Base-by-base conservation (phyloP, 768 basidiomycete species). In the Neoboletus subvelutipes region DNA sequence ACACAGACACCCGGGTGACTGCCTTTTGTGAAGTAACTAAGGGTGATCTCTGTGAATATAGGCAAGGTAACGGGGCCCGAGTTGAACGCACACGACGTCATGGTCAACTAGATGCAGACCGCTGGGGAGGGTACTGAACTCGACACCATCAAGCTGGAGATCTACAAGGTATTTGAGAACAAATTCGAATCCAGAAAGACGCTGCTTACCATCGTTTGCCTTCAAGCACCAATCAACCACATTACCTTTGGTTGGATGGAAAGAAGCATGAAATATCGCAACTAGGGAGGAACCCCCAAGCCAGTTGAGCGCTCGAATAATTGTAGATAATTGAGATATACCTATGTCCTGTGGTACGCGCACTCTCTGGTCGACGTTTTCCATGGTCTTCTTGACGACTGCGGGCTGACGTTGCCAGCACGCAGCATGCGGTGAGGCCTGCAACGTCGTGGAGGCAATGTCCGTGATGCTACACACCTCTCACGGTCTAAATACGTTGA, bases 171-270 rank as follows among this genome's bases (percentile, higher is more conserved):
- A 22, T 31, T 29, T 52, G 45, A 60, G 56, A 31, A 12, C 20
- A 53, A 40, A 36, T 17, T 36, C 9, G 33, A 48, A 10, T 11
- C 20, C 20, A 52, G 46, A 50, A 31, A 10, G 36, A 36, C 6
- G 13, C 5, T 28, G 63, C 78, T 42, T 42, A 86, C 90, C 88
- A 57, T 90, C 81, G 67, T 77, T 83, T 10, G 84, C 83, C 65
- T 85, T 90, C 31, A 88, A 67, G 43, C 79, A 83, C 91, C 92
- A 93, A 71, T 92, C 90, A 15, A 92, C 76, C 15, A 85, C 69
- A 68, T 91, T 92, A 15, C 91, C 91, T 61, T 83, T 80, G 22
- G 90, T 93, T 1, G 89, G 87, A 72, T 93, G 91, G 64, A 93
- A 93, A 7, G 89, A 90, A 18, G 86, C 80, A 72, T 92, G 90